A percentile compares a stretch with the other conserved stretches of the same genome.
These are phyloP conservation scores for Asterionellopsis glacialis DNA, from an alignment of 108 stramenopile species.

Conservation along the genomic window DNA sequence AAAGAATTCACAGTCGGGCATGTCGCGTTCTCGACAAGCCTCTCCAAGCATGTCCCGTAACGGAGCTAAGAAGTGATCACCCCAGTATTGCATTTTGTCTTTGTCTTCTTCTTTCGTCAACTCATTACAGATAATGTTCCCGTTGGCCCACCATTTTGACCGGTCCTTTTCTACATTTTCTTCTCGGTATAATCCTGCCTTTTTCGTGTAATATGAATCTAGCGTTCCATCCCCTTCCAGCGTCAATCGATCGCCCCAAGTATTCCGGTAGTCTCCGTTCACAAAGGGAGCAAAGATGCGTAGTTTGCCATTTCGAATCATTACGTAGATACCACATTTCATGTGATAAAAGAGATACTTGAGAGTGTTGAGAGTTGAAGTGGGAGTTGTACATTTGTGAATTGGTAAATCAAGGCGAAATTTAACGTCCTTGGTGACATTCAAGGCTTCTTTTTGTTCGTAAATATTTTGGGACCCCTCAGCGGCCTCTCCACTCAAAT, in stretches of 20 bases:
- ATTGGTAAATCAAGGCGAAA: constrained; percentile 81
- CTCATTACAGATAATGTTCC: constrained; percentile 99
- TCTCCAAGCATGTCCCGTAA: constrained; percentile 96
- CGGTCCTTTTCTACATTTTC: constrained; percentile 88
- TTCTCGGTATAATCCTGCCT: constrained; percentile 80
- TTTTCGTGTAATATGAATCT: constrained; percentile 81
- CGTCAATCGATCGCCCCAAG: constrained; percentile 75
- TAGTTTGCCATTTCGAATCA: constrained; percentile 86
- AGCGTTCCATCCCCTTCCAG: constrained; percentile 78
- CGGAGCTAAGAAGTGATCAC: constrained; percentile 94
- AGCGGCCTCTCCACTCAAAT: constrained; percentile 39
- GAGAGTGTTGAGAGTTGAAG: constrained; percentile 76
- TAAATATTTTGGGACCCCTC: constrained; percentile 53
- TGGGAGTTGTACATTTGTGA: constrained; percentile 77
- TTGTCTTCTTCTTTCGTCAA: constrained; percentile 67
- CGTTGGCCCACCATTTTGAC: constrained; percentile 99
- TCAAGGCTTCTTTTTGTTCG: constrained; percentile 49
- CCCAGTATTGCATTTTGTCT: constrained; percentile 88
- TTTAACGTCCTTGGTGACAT: constrained; percentile 54
- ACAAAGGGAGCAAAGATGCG: constrained; percentile 93
- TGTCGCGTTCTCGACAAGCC: constrained; percentile 74
- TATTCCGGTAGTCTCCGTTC: constrained; percentile 89
- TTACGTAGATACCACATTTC: constrained; percentile 98
- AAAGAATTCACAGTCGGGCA: constrained; percentile 99
- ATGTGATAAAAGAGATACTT: constrained; percentile 98